Percentiles rank a stretch among this genome's conserved stretches.
Conservation (phyloP, 306 rosid species). For the Pyrus betulifolia region DNA sequence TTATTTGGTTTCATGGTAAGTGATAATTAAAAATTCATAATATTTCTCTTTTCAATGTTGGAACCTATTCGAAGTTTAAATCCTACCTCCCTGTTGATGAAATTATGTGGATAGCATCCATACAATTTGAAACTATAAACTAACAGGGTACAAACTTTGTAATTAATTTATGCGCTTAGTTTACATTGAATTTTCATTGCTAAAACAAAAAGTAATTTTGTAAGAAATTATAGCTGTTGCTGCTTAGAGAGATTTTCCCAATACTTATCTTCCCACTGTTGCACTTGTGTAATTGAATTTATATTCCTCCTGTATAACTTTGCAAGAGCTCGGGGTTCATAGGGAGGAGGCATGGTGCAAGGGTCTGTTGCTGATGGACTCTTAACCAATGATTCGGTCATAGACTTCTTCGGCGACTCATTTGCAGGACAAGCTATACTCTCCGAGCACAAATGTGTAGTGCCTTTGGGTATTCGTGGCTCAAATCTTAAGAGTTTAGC, state of each 20-base stretch:
- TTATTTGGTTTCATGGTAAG: not conserved
- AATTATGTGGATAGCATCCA: not conserved
- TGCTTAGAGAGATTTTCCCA: slow-evolving; percentile 3
- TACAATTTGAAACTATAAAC: not conserved
- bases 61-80: too few relatives aligned
- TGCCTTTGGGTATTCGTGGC: slow-evolving; percentile 15
- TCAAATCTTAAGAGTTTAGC: slow-evolving; percentile 18
- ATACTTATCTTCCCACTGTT: slow-evolving; percentile 35
- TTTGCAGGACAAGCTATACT: slow-evolving; percentile 15
- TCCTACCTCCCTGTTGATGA: not conserved
- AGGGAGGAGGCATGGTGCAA: slow-evolving; percentile 54
- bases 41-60: not conserved
- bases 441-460: slow-evolving; percentile 24
- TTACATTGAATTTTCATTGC: not conserved
- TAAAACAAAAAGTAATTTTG: not conserved
- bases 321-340: slow-evolving; percentile 21
- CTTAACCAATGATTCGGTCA: slow-evolving; percentile 23
- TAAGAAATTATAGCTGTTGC: not conserved
- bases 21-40: too few relatives aligned
- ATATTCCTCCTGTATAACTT: slow-evolving; percentile 26
- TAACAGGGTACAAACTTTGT: not conserved
- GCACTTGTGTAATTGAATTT: slow-evolving; percentile 42
- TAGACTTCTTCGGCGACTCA: slow-evolving; percentile 18
- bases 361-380: slow-evolving; percentile 30
- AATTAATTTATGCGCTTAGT: not conserved